Percentiles rank a stretch among this genome's conserved stretches.
Evolutionary conservation across 148 eudicot genomes (phyloP).

Genomic region (Rhododendron williamsianum): DNA sequence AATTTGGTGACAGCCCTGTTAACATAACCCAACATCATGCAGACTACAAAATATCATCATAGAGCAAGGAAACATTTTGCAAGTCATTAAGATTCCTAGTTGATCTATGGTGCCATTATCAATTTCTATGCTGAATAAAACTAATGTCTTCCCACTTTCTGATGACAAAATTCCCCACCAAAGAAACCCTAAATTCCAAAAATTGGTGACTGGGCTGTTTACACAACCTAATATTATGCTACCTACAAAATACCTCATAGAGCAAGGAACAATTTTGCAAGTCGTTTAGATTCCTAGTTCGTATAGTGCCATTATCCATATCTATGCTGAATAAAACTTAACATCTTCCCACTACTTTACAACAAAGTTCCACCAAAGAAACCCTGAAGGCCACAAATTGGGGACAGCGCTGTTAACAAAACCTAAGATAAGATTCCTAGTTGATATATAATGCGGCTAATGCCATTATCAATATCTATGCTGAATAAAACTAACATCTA

Average conservation of each 20-base stretch:
- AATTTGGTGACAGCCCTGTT: neutral
- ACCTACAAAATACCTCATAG: neutral
- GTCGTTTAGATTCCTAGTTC: neutral
- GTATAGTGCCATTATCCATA: neutral
- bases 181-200: neutral
- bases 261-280: neutral
- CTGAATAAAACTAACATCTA: neutral
- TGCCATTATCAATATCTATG: neutral
- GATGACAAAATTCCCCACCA: neutral
- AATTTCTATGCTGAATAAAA: neutral
- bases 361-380: too few species aligned
- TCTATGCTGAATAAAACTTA: too few species aligned
- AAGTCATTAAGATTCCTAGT: neutral
- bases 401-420: too few species aligned
- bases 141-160: neutral
- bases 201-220: neutral
- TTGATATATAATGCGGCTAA: neutral
- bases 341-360: neutral
- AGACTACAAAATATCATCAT: neutral
- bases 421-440: neutral
- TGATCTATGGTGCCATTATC: neutral
- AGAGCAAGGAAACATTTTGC: neutral
- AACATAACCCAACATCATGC: neutral
- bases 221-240: neutral
- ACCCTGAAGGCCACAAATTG: neutral